Evolutionary conservation across 371 early-diverging fungal species (phyloP).

Genomic region (Nematocida ironsii): DNA sequence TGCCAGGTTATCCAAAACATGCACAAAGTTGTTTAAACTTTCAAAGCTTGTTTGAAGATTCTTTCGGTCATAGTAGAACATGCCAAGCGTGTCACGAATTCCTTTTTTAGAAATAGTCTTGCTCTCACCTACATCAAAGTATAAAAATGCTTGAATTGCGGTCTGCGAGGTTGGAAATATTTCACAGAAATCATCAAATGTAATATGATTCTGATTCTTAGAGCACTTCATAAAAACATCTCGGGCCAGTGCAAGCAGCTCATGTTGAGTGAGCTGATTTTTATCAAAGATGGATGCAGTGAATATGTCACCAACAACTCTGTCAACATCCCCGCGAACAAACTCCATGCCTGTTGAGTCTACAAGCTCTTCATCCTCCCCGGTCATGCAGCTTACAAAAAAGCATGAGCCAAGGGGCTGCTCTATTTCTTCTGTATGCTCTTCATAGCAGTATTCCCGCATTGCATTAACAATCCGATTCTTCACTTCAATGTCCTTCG

Average conservation of each 20-base stretch:
- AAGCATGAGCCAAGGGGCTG: neutral
- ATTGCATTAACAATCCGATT: conserved; percentile 66
- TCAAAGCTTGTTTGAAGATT: conserved; percentile 64
- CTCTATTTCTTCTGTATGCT: conserved; percentile 50
- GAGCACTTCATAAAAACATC: conserved; percentile 67
- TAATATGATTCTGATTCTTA: conserved; percentile 47
- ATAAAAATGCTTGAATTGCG: conserved; percentile 67
- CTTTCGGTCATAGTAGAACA: conserved; percentile 67
- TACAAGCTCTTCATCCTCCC: conserved; percentile 27
- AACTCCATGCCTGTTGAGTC: conserved; percentile 15
- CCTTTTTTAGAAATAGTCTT: conserved; percentile 66
- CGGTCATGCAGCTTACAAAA: conserved; percentile 7
- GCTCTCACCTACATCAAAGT: conserved; percentile 64
- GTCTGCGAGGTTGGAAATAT: conserved; percentile 67
- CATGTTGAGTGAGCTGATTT: conserved; percentile 52
- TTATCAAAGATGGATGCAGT: conserved; percentile 40
- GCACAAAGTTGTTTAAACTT: conserved; percentile 62
- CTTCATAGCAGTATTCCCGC: conserved; percentile 67
- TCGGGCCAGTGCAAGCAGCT: conserved; percentile 65
- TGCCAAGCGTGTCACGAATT: conserved; percentile 66
- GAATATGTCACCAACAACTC: conserved; percentile 62
- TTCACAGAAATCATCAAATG: conserved; percentile 64
- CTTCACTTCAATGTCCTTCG: conserved; percentile 63
- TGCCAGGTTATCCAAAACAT: conserved; percentile 58
- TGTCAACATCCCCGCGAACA: conserved; percentile 39